phyloP scores from a whole-genome alignment of 2,329 filamentous ascomycete genomes.

The Beauveria sp. region DNA sequence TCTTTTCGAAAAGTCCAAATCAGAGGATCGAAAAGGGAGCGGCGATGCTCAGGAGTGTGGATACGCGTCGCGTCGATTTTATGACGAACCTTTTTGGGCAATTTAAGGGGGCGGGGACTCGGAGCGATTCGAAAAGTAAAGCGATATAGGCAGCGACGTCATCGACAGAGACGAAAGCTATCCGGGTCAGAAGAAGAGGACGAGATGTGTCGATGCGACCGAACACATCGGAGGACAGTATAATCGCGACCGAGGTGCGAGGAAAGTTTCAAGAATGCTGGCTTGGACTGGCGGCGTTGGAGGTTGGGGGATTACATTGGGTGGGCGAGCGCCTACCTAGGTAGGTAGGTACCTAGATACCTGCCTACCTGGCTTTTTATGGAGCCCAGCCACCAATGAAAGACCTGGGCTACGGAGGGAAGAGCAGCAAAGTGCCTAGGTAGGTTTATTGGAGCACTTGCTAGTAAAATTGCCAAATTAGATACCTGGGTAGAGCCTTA shows the following conservation, averaged over 20 bases:
- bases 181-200: constrained; percentile 12
- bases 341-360: too few species aligned
- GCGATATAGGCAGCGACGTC: constrained; percentile 15
- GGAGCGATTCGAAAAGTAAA: not conserved
- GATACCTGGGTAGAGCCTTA: too few species aligned
- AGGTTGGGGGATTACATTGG: constrained; percentile 7
- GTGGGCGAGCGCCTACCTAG: not conserved
- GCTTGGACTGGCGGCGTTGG: constrained; percentile 1
- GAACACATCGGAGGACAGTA: constrained; percentile 23
- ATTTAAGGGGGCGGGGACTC: constrained; percentile 8
- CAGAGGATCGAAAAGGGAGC: constrained; percentile 8
- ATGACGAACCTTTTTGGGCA: constrained; percentile 3
- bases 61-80: constrained; percentile 13
- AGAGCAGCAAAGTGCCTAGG: not conserved
- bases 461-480: not conserved
- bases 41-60: constrained; percentile 10
- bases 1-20: constrained; percentile 13
- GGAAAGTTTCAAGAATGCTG: not conserved
- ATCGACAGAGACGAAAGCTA: constrained; percentile 21
- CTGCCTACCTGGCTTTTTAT: not conserved
- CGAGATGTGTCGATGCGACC: constrained; percentile 21
- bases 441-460: not conserved
- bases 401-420: not conserved
- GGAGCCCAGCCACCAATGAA: constrained; percentile 9
- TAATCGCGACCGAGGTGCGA: constrained; percentile 11